Evolutionary conservation across 1,139 yeast species (phyloP).

Genomic region (Candida sojae): DNA sequence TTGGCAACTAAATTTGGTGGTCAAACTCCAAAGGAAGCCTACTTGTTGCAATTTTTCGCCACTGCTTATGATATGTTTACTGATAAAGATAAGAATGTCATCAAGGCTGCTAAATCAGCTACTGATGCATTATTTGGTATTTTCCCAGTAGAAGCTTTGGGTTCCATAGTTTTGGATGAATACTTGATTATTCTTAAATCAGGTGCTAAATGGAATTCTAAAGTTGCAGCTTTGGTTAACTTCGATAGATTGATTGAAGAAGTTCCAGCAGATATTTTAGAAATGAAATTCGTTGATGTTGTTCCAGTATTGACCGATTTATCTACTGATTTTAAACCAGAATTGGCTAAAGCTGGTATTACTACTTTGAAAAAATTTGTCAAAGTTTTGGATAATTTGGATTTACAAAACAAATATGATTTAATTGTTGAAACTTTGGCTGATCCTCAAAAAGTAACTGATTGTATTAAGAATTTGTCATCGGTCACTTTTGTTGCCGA

Average conservation of each 20-base stretch:
- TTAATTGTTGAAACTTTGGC: constrained; percentile 86
- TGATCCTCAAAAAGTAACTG: constrained; percentile 85
- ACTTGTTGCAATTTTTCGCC: constrained; percentile 58
- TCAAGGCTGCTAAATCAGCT: constrained; percentile 77
- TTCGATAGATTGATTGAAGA: constrained; percentile 76
- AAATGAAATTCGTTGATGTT: constrained; percentile 72
- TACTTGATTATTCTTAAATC: constrained; percentile 66
- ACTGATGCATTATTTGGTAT: constrained; percentile 66
- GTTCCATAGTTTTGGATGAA: constrained; percentile 64
- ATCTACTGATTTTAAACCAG: constrained; percentile 96
- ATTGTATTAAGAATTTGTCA: constrained; percentile 84
- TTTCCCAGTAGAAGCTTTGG: constrained; percentile 79
- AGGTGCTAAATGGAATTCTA: constrained; percentile 93
- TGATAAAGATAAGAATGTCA: constrained; percentile 86
- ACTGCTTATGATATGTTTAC: constrained; percentile 66
- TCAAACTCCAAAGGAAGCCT: constrained; percentile 73
- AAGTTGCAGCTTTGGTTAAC: constrained; percentile 73
- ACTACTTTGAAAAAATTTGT: constrained; percentile 71
- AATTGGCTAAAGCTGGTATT: constrained; percentile 83
- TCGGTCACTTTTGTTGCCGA: constrained; percentile 98
- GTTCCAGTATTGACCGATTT: constrained; percentile 86
- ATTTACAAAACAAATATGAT: constrained; percentile 83
- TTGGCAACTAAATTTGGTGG: constrained; percentile 69
- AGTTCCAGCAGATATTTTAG: constrained; percentile 83
- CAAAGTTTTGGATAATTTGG: constrained; percentile 85